Evolutionary conservation across 345 rosid genomes (phyloP).

Genomic region (Leavenworthia alabamica): DNA sequence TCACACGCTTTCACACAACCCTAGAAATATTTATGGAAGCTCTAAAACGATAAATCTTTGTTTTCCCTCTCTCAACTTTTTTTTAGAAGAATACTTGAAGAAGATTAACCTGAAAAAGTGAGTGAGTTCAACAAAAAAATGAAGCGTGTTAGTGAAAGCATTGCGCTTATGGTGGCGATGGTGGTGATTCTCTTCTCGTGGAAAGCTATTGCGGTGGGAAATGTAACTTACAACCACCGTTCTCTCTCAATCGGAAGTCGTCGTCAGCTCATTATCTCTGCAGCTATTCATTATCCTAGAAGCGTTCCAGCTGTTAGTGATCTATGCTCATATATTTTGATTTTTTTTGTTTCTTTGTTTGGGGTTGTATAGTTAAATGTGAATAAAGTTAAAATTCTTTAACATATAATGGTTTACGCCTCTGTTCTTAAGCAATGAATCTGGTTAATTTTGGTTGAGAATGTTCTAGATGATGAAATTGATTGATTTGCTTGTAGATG

Average conservation of each 20-base stretch:
- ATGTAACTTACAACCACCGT: conserved; percentile 54
- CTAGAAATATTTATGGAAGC: conserved; percentile 14
- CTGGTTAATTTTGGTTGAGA: background rate
- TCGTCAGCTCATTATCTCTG: conserved; percentile 61
- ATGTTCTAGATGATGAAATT: background rate
- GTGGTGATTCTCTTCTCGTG: conserved; percentile 18
- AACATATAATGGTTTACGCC: background rate
- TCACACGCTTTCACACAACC: background rate
- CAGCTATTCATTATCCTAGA: conserved; percentile 70
- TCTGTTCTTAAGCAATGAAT: background rate
- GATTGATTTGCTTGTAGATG: conserved; percentile 42
- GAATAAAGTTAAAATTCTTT: too few species aligned
- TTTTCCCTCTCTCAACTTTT: conserved; percentile 19
- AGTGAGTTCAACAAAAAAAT: background rate
- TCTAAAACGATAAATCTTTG: conserved; percentile 19
- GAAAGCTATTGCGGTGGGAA: conserved; percentile 23
- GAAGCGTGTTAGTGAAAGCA: conserved; percentile 12
- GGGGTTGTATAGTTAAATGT: background rate
- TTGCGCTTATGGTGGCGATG: conserved; percentile 5
- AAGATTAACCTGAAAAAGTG: background rate
- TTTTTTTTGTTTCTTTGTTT: background rate
- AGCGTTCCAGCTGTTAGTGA: conserved; percentile 58
- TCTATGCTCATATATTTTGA: background rate
- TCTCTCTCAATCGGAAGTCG: conserved; percentile 55
- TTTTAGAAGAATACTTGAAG: background rate